Conservation (phyloP, 176 grass and related monocot genomes). For the Triticum monococcum region DNA sequence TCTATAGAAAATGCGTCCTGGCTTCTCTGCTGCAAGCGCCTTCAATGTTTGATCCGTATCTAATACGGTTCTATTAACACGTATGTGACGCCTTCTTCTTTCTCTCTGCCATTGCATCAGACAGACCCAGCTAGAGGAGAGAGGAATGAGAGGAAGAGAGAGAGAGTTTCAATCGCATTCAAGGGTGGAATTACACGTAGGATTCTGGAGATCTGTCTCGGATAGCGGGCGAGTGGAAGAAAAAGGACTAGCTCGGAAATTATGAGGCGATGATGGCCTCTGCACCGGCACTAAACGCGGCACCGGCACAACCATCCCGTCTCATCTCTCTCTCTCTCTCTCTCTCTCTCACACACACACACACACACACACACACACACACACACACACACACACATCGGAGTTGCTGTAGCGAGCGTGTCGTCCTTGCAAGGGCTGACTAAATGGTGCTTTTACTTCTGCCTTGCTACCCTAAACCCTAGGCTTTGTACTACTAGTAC, state of each 20-base stretch:
- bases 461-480: not conserved
- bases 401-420: not conserved
- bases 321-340: not conserved
- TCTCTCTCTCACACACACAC: too few relatives aligned
- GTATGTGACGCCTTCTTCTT: conserved; percentile 32
- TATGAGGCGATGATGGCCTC: conserved; percentile 45
- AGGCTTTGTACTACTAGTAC: not conserved
- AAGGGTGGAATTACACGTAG: conserved; percentile 59
- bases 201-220: conserved; percentile 49
- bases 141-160: too few relatives aligned
- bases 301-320: not conserved
- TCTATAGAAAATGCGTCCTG: conserved; percentile 14
- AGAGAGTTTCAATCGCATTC: not conserved
- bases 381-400: not conserved
- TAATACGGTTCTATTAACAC: conserved; percentile 19
- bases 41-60: conserved; percentile 14
- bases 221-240: not conserved
- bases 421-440: conserved; percentile 36
- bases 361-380: too few relatives aligned
- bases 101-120: not conserved
- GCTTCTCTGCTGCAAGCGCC: not conserved
- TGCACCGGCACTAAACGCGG: conserved; percentile 9
- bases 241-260: conserved; percentile 10
- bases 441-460: conserved; percentile 10
- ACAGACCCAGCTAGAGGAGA: not conserved